These are phyloP conservation scores for Anethum foeniculum DNA, from an alignment of 140 eudicot species.

Conservation along the genomic window DNA sequence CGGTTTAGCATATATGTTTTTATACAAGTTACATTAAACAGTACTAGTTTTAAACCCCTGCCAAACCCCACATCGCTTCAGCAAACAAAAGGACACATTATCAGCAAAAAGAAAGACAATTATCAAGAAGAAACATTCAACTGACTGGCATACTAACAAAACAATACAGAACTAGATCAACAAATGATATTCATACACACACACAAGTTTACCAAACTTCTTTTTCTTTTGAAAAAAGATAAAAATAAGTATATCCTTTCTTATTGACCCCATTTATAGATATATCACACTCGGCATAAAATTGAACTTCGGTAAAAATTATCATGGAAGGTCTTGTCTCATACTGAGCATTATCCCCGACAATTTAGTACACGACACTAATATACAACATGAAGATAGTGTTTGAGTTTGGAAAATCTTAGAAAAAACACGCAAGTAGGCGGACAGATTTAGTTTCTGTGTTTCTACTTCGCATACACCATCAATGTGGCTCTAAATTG, in stretches of 20 bases:
- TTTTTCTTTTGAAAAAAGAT: background rate
- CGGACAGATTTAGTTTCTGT: background rate
- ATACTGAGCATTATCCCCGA: background rate
- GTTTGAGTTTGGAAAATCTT: background rate
- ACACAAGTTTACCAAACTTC: background rate
- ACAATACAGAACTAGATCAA: background rate
- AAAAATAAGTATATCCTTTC: background rate
- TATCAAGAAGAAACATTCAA: background rate
- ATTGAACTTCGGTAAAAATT: background rate
- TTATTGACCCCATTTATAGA: background rate
- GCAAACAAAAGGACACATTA: background rate
- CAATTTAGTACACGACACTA: background rate
- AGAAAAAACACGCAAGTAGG: background rate
- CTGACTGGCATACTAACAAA: background rate
- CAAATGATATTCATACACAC: background rate
- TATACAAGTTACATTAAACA: background rate
- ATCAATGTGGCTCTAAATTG: background rate
- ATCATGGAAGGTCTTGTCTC: background rate
- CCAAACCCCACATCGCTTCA: background rate
- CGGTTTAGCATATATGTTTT: slow-evolving; percentile 25
- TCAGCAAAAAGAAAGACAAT: background rate
- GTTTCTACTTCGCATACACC: background rate
- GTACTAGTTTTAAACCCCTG: background rate
- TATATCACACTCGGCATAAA: background rate
- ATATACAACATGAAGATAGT: background rate